A percentile compares a stretch with the other conserved stretches of the same genome.
Evolutionary conservation across 768 basidiomycete species (phyloP).

Genomic region (Collybiopsis confluens): DNA sequence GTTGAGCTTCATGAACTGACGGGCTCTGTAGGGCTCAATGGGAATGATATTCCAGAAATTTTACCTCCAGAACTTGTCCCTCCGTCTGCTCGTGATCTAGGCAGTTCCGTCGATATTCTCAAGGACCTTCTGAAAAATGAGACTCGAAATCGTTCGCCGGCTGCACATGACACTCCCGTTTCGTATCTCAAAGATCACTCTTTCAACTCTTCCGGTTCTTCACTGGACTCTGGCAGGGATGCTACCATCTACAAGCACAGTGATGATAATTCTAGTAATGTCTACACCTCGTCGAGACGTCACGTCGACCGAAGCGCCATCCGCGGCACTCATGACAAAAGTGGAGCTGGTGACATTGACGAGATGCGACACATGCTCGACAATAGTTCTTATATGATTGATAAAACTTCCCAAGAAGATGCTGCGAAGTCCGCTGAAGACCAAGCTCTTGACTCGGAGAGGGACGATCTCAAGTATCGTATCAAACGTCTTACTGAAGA

Average conservation of each 20-base stretch:
- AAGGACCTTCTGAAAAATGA: conserved; percentile 87
- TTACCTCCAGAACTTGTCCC: conserved; percentile 90
- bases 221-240: conserved; percentile 63
- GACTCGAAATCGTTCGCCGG: conserved; percentile 66
- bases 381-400: conserved; percentile 77
- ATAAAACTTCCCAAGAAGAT: conserved; percentile 63
- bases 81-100: conserved; percentile 86
- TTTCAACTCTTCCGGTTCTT: conserved; percentile 49
- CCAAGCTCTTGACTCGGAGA: conserved; percentile 86
- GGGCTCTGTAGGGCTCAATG: conserved; percentile 70
- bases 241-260: conserved; percentile 90
- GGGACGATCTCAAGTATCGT: conserved; percentile 79
- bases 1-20: background rate
- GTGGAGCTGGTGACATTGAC: conserved; percentile 63
- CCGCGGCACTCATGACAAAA: conserved; percentile 66
- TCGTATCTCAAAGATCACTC: conserved; percentile 70
- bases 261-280: conserved; percentile 54
- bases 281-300: conserved; percentile 77
- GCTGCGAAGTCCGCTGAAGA: conserved; percentile 69
- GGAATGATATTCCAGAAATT: conserved; percentile 81
- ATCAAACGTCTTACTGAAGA: conserved; percentile 89
- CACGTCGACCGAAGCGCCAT: conserved; percentile 85
- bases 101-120: conserved; percentile 83
- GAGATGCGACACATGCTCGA: conserved; percentile 83
- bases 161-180: conserved; percentile 44